Evolutionary conservation across 768 basidiomycete species (phyloP).

Genomic region (Trametes cubensis): DNA sequence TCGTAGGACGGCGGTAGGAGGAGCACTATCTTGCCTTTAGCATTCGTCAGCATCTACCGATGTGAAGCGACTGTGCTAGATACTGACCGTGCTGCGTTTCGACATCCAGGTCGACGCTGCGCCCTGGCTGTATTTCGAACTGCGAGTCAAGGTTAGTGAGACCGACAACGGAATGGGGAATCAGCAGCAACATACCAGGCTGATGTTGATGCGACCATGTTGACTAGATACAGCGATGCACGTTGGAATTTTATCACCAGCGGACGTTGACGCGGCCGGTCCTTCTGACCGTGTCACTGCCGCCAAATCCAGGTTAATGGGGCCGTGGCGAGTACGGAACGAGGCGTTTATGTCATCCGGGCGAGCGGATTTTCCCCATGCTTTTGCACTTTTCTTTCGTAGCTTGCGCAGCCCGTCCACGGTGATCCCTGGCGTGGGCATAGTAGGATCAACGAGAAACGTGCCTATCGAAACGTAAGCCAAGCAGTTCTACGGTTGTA

Average conservation of each 20-base stretch:
- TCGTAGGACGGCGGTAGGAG: conserved; percentile 27
- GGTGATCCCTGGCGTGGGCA: conserved; percentile 3
- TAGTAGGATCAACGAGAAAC: conserved; percentile 21
- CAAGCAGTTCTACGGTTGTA: background rate
- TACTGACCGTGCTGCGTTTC: conserved; percentile 14
- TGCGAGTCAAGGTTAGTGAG: background rate
- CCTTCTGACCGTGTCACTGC: conserved; percentile 14
- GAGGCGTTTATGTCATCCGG: conserved; percentile 26
- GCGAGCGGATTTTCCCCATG: conserved; percentile 6
- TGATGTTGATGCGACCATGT: conserved; percentile 28
- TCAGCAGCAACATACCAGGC: conserved; percentile 24
- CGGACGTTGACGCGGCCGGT: background rate
- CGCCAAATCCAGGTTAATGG: conserved; percentile 29
- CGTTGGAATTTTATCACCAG: conserved; percentile 4
- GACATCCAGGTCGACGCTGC: conserved; percentile 21
- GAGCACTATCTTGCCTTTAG: conserved; percentile 18
- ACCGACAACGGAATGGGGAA: background rate
- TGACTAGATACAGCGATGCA: conserved; percentile 23
- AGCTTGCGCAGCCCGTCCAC: background rate
- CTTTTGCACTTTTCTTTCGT: background rate
- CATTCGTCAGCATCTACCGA: background rate
- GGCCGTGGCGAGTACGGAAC: conserved; percentile 31
- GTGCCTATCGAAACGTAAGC: conserved; percentile 24
- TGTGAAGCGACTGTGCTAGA: background rate
- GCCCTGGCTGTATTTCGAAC: conserved; percentile 19